Evolutionary conservation across 352 stramenopile species (phyloP).

Genomic region (Hyaloperonospora brassicae): DNA sequence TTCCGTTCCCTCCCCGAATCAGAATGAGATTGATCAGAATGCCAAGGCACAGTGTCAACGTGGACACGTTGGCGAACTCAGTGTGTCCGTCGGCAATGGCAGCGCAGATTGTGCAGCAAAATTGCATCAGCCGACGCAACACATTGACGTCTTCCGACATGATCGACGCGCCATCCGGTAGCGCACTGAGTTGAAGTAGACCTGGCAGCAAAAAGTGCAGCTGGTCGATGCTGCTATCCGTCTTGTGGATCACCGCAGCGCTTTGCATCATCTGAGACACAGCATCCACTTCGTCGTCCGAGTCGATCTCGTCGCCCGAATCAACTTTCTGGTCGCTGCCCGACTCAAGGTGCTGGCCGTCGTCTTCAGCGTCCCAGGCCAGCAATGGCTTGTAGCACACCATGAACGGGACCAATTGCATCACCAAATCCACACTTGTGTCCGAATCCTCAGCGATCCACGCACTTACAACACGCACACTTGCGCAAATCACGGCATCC

Average conservation of each 20-base stretch:
- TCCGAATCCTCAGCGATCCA: constrained; percentile 84
- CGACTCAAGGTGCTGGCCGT: constrained; percentile 6
- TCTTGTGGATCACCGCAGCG: constrained; percentile 23
- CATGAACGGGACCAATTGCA: constrained; percentile 72
- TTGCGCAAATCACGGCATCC: constrained; percentile 70
- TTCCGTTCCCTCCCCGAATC: constrained; percentile 40
- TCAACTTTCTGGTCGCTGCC: constrained; percentile 28
- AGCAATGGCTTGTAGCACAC: constrained; percentile 60
- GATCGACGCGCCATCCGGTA: constrained; percentile 40
- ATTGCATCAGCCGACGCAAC: constrained; percentile 60
- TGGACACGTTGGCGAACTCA: constrained; percentile 48
- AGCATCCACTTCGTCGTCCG: constrained; percentile 57
- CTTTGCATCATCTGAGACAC: constrained; percentile 38
- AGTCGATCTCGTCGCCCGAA: constrained; percentile 67
- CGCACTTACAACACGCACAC: constrained; percentile 61
- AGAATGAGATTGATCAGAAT: constrained; percentile 76
- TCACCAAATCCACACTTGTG: constrained; percentile 50
- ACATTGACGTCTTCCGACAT: constrained; percentile 56
- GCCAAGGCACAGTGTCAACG: constrained; percentile 65
- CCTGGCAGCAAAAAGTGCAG: constrained; percentile 79
- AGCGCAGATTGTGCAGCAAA: constrained; percentile 62
- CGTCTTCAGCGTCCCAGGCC: constrained; percentile 14
- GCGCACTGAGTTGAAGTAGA: constrained; percentile 68
- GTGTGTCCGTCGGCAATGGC: constrained; percentile 42
- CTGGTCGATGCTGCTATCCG: constrained; percentile 47